phyloP scores from a whole-genome alignment of 306 rosid species.

The Cicer bijugum region DNA sequence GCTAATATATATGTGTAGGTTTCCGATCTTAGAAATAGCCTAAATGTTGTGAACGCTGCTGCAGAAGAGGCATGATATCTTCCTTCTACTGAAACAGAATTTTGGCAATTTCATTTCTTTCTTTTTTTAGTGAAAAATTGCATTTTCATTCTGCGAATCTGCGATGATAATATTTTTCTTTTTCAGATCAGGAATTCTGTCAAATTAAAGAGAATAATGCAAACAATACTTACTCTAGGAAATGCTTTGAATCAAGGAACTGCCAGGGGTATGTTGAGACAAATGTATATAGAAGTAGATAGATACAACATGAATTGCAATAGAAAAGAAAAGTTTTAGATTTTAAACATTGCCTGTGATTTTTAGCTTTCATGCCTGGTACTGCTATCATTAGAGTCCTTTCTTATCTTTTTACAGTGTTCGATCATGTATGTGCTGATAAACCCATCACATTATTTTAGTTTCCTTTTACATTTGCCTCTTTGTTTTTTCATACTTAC shows the following conservation, averaged over 20 bases:
- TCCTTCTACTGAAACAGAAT: slow-evolving; percentile 40
- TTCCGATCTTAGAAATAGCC: slow-evolving; percentile 75
- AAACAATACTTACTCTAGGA: slow-evolving; percentile 91
- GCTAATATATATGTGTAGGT: slow-evolving; percentile 61
- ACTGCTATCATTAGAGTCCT: slow-evolving; percentile 6
- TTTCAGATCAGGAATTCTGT: slow-evolving; percentile 77
- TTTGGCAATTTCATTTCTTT: slow-evolving; percentile 33
- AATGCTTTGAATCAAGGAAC: slow-evolving; percentile 98
- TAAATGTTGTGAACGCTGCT: slow-evolving; percentile 69
- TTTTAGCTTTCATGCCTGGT: slow-evolving; percentile 10
- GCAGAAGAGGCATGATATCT: slow-evolving; percentile 77
- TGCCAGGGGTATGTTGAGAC: slow-evolving; percentile 75
- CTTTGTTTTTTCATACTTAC: not conserved
- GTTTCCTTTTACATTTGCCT: slow-evolving; percentile 13
- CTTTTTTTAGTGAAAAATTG: slow-evolving; percentile 15
- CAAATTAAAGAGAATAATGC: slow-evolving; percentile 95
- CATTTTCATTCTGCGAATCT: slow-evolving; percentile 41
- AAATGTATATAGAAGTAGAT: slow-evolving; percentile 36
- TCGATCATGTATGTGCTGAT: slow-evolving; percentile 35
- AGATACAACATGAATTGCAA: slow-evolving; percentile 30
- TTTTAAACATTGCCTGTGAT: slow-evolving; percentile 22
- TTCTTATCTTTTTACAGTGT: not conserved
- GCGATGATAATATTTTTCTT: slow-evolving; percentile 38
- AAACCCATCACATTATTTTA: not conserved
- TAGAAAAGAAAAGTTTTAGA: slow-evolving; percentile 10